Percentiles rank a stretch among this genome's conserved stretches.
phyloP scores from a whole-genome alignment of 2,329 filamentous ascomycete species.

The Sclerotiophoma versabilis region DNA sequence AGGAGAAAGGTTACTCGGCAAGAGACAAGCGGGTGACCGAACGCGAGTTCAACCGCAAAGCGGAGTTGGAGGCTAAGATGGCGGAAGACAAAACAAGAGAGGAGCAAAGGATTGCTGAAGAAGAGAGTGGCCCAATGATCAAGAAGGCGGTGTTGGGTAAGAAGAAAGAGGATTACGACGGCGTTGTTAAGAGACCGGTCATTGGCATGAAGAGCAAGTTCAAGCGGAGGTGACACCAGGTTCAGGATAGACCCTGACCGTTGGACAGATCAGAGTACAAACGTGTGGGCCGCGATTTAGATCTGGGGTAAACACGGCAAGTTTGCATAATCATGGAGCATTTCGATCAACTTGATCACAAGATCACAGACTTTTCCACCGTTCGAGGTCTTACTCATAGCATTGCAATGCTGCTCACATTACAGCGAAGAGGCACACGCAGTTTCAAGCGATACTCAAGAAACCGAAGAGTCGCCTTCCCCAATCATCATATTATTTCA shows the following conservation, averaged over 20 bases:
- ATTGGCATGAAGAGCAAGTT: slow-evolving; percentile 39
- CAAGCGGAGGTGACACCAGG: slow-evolving; percentile 14
- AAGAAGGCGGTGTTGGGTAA: slow-evolving; percentile 32
- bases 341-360: background rate
- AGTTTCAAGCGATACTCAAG: background rate
- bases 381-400: background rate
- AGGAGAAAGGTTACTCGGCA: slow-evolving; percentile 94
- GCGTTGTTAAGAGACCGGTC: slow-evolving; percentile 52
- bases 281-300: background rate
- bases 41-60: slow-evolving; percentile 87
- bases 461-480: background rate
- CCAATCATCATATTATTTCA: background rate
- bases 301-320: background rate
- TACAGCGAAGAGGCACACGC: background rate
- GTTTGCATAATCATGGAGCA: background rate
- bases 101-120: slow-evolving; percentile 58
- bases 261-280: background rate
- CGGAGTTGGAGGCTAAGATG: slow-evolving; percentile 94
- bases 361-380: background rate
- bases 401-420: background rate
- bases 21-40: slow-evolving; percentile 87
- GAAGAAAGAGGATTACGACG: slow-evolving; percentile 43
- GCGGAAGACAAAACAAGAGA: slow-evolving; percentile 79
- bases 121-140: slow-evolving; percentile 41
- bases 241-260: background rate